Percentiles rank a stretch among this genome's conserved stretches.
These are phyloP conservation scores for Canariomyces notabilis DNA, from an alignment of 2,329 filamentous ascomycete species.

Conservation along the genomic window DNA sequence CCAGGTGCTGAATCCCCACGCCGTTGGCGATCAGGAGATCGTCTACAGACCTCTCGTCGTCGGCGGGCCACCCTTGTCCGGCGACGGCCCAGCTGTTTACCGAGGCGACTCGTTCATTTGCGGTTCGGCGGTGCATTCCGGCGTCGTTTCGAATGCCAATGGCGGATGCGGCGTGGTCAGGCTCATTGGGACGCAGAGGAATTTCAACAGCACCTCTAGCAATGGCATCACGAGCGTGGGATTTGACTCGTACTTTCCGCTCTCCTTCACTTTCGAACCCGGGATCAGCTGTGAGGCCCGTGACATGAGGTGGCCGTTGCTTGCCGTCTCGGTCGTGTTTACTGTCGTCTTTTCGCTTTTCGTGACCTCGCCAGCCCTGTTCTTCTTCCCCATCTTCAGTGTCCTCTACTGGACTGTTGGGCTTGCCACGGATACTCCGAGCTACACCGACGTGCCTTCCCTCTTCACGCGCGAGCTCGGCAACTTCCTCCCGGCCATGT, in stretches of 20 bases:
- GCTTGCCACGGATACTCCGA: conserved; percentile 81
- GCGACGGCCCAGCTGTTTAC: conserved; percentile 55
- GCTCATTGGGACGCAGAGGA: conserved; percentile 57
- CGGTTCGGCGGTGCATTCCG: conserved; percentile 71
- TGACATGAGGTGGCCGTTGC: conserved; percentile 78
- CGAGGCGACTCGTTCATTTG: conserved; percentile 81
- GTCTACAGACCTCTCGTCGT: conserved; percentile 62
- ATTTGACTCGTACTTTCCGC: conserved; percentile 87
- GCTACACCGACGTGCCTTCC: conserved; percentile 58
- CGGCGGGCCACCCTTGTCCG: conserved; percentile 53
- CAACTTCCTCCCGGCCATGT: conserved; percentile 79
- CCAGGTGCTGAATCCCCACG: conserved; percentile 64
- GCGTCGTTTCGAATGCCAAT: conserved; percentile 59
- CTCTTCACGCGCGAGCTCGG: conserved; percentile 75
- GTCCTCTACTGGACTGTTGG: conserved; percentile 87
- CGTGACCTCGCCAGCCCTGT: conserved; percentile 69
- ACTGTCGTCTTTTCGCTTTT: conserved; percentile 75
- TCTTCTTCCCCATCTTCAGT: conserved; percentile 79
- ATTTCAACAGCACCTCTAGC: conserved; percentile 57
- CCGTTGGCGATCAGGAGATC: conserved; percentile 66
- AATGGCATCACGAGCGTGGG: conserved; percentile 70
- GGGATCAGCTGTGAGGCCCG: conserved; percentile 62
- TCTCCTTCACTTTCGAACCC: conserved; percentile 71
- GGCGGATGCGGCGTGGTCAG: conserved; percentile 71
- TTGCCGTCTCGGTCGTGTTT: conserved; percentile 77